Base-by-base conservation (phyloP, 495 filamentous ascomycete species). In the Hyaloscypha variabilis region DNA sequence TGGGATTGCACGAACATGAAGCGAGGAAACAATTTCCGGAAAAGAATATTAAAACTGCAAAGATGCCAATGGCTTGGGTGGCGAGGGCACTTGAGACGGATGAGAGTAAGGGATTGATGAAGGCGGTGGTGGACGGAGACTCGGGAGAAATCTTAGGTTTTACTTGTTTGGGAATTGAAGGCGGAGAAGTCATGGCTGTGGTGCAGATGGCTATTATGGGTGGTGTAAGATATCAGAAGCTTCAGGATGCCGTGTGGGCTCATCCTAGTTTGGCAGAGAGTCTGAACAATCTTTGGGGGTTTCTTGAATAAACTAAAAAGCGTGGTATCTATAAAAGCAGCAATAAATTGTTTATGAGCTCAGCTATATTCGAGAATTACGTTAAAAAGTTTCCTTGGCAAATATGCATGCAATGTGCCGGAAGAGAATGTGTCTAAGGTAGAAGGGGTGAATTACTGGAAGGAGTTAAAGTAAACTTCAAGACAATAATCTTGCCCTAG, bases 201-300 rank as follows among this genome's bases (percentile, higher is more conserved):
- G 77, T 85, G 60, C 77, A 85, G 72, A 77, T 78, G 63, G 81
- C 82, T 5, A 83, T 84, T 77, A 71, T 81, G 68, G 82, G 80
- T 1, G 69, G 73, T 19, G 26, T 83, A 57, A 64, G 67, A 46
- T 83, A 76, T 66, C 58, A 73, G 69, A 70, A 67, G 60, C 68
- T 85, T 66, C 69, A 72, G 64, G 72, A 81, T 63, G 77, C 75
- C 14, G 72, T 83, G 2, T 82, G 77, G 73, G 80, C 79, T 5
- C 82, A 85, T 77, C 81, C 82, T 17, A 76, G 73, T 46, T 70
- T 81, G 67, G 77, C 77, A 14, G 82, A 83, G 73, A 78, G 77
- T 69, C 71, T 85, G 71, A 83, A 85, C 71, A 82, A 81, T 71
- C 36, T 83, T 4, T 82, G 76, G 77, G 76, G 73, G 14, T 75